Base-by-base conservation (phyloP, 257 asterid genomes). In the Primulina tabacum region DNA sequence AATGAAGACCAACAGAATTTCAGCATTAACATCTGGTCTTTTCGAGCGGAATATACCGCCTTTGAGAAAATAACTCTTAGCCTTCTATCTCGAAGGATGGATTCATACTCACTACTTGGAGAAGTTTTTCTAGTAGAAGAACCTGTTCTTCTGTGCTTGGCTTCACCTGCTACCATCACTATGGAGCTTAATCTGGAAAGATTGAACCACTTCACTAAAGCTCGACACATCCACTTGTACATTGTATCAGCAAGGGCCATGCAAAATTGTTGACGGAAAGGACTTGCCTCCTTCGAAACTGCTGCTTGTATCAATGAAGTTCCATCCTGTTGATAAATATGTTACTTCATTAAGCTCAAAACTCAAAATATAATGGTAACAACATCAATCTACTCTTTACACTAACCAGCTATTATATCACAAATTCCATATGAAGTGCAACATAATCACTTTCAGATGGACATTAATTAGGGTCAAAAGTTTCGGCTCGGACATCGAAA, bases 11-110 rank as follows among this genome's bases (percentile, higher is more conserved):
- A 89, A 76, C 74, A 85, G 81, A 83, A 78, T 71, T 87, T 83
- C 72, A 89, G 76, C 75, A 93, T 72, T 71, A 93, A 60, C 9
- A 83, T 34, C 30, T 84, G 96, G 68, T 85, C 80, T 81, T 77
- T 87, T 84, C 80, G 86, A 11, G 87, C 91, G 71, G 97, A 87
- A 70, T 74, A 67, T 52, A 89, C 69, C 40, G 85, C 80, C 71
- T 85, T 93, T 66, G 75, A 77, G 71, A 86, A 80, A 78, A 93
- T 90, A 63, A 90, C 84, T 85, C 79, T 87, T 30, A 90, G 84
- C 58, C 99, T 86, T n/a, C 97, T 92, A 77, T 93, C 99, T 76
- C 72, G 77, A 24, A 89, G 69, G 72, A 87, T 59, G 67, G 86
- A 69, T 65, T 74, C 68, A 56, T 78, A 83, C 55, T 87, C 87